Conservation (phyloP, 1,284 basidiomycete genomes). For the Gomphus bonarii region DNA sequence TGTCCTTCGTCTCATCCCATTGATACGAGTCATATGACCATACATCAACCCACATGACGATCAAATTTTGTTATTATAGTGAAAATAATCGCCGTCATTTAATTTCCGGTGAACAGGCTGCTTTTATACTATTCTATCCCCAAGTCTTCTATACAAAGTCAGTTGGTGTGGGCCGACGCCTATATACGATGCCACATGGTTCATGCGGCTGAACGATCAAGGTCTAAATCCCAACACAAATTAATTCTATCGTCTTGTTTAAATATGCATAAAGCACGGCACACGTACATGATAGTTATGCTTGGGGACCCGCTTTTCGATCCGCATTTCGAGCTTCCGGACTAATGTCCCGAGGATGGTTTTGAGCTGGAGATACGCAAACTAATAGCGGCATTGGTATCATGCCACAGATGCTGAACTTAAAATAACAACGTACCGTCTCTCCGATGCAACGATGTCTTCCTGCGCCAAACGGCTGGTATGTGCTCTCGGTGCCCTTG, state of each 20-base stretch:
- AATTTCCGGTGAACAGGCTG: no score
- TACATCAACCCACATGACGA: no score
- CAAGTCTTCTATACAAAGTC: constrained; percentile 2
- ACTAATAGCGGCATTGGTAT: constrained; percentile 33
- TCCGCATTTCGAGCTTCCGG: constrained; percentile 64
- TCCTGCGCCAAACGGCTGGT: constrained; percentile 96
- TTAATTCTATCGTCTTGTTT: no score
- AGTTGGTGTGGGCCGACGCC: background rate
- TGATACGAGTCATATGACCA: no score
- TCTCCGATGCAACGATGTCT: constrained; percentile 93
- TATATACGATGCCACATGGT: background rate
- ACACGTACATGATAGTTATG: constrained; percentile 85
- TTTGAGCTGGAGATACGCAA: constrained; percentile 92
- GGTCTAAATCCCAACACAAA: background rate
- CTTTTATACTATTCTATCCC: no score
- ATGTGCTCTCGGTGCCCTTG: constrained; percentile 85
- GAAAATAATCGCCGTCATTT: no score
- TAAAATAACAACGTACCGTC: constrained; percentile 40
- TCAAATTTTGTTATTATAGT: no score
- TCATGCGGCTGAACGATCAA: constrained; percentile 7
- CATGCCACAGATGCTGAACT: background rate
- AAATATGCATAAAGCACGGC: background rate
- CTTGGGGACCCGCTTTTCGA: constrained; percentile 61
- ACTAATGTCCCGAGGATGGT: constrained; percentile 76
- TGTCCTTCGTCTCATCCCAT: no score